Conservation (phyloP, 2,329 filamentous ascomycete species). For the Ophiostoma triangulosporum region DNA sequence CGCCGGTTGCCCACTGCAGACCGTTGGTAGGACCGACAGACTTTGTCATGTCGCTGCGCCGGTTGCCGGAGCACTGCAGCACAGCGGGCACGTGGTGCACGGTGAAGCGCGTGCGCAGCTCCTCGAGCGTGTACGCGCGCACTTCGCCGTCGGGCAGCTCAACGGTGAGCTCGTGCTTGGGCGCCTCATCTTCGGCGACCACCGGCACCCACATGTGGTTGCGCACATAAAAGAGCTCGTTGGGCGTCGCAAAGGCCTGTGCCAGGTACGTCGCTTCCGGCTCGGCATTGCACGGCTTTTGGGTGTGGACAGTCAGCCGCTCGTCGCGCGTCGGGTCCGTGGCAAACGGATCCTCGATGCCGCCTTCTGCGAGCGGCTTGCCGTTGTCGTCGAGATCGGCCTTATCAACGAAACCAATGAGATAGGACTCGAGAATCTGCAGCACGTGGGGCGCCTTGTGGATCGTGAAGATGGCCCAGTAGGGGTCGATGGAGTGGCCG, state of each 20-base stretch:
- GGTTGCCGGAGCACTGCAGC: slow-evolving; percentile 48
- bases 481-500: slow-evolving; percentile 50
- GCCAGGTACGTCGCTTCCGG: slow-evolving; percentile 36
- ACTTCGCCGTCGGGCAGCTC: slow-evolving; percentile 45
- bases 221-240: slow-evolving; percentile 43
- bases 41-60: slow-evolving; percentile 45
- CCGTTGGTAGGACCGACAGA: slow-evolving; percentile 36
- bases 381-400: slow-evolving; percentile 42
- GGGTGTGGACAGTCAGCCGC: slow-evolving; percentile 36
- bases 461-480: slow-evolving; percentile 58
- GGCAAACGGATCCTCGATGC: slow-evolving; percentile 47
- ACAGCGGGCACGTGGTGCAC: slow-evolving; percentile 38
- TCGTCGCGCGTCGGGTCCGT: slow-evolving; percentile 39
- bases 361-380: slow-evolving; percentile 27
- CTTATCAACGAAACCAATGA: slow-evolving; percentile 46
- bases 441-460: slow-evolving; percentile 52
- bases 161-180: slow-evolving; percentile 34
- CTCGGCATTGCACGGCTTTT: slow-evolving; percentile 48
- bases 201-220: slow-evolving; percentile 51
- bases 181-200: slow-evolving; percentile 18
- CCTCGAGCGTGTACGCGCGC: slow-evolving; percentile 37
- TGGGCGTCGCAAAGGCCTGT: slow-evolving; percentile 39
- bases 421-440: slow-evolving; percentile 50
- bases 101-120: slow-evolving; percentile 39
- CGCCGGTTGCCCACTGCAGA: slow-evolving; percentile 44